A percentile compares a stretch with the other conserved stretches of the same genome.
Evolutionary conservation across 202 grass and related monocot genomes (phyloP).

Genomic region (Dendrocalamus latiflorus): DNA sequence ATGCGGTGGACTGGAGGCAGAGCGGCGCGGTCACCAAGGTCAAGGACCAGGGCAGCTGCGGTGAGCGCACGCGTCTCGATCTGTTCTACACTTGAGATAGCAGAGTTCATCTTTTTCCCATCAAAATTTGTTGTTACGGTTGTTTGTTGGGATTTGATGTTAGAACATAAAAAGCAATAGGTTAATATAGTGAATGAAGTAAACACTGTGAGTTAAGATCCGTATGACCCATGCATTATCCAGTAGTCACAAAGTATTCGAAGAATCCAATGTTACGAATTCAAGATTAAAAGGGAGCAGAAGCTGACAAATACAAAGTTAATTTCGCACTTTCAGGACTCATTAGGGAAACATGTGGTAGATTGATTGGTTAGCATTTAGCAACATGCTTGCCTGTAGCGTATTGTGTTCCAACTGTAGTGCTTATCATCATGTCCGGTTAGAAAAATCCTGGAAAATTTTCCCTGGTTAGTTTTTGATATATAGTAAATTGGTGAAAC

Average conservation of each 20-base stretch:
- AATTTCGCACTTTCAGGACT: neutral
- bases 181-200: neutral
- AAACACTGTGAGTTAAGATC: neutral
- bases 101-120: too few species aligned
- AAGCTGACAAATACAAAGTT: neutral
- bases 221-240: neutral
- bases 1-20: slow-evolving; percentile 80
- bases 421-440: neutral
- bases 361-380: neutral
- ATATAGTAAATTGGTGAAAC: neutral
- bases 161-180: neutral
- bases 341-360: neutral
- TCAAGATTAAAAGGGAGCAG: neutral
- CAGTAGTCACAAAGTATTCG: neutral
- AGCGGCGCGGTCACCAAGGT: slow-evolving; percentile 68
- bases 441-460: neutral
- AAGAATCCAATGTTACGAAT: neutral
- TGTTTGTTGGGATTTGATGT: neutral
- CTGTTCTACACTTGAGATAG: neutral
- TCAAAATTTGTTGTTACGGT: neutral
- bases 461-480: neutral
- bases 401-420: too few species aligned
- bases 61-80: slow-evolving; percentile 27
- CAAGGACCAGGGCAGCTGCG: slow-evolving; percentile 86
- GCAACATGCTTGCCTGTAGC: too few species aligned